phyloP scores from a whole-genome alignment of 805 yeast species.

The Lipomyces chichibuensis region DNA sequence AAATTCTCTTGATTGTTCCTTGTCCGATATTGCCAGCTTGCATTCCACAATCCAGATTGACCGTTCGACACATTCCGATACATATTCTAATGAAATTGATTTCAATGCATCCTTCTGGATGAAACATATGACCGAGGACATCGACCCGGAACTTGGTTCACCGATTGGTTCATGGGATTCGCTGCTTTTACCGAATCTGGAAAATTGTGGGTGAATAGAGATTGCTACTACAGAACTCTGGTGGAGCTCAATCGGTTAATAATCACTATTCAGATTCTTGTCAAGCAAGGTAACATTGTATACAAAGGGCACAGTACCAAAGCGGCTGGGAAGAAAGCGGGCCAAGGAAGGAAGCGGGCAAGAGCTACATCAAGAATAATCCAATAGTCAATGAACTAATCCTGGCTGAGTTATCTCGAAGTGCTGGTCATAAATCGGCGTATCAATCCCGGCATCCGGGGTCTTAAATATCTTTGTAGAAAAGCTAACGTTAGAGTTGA shows the following conservation, averaged over 20 bases:
- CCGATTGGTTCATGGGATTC: neutral
- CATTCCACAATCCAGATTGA: neutral
- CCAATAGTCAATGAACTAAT: neutral
- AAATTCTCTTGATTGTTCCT: neutral
- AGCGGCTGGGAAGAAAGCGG: neutral
- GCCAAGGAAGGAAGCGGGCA: slow-evolving; percentile 6
- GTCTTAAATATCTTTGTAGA: neutral
- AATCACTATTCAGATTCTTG: neutral
- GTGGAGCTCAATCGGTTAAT: neutral
- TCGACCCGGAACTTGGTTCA: slow-evolving; percentile 1
- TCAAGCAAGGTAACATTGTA: neutral
- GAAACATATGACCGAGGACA: neutral
- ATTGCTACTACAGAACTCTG: neutral
- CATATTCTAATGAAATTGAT: neutral
- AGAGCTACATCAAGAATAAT: neutral
- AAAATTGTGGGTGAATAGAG: neutral
- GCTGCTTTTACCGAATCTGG: neutral
- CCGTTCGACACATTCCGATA: slow-evolving; percentile 3
- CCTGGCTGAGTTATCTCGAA: neutral
- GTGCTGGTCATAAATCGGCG: neutral
- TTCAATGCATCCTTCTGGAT: slow-evolving; percentile 4
- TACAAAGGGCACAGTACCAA: neutral
- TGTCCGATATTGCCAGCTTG: slow-evolving; percentile 4
- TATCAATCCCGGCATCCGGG: slow-evolving; percentile 1
- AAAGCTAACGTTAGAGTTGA: neutral